Conservation (phyloP, 208 protist genomes). For the Acanthamoeba divionensis region DNA sequence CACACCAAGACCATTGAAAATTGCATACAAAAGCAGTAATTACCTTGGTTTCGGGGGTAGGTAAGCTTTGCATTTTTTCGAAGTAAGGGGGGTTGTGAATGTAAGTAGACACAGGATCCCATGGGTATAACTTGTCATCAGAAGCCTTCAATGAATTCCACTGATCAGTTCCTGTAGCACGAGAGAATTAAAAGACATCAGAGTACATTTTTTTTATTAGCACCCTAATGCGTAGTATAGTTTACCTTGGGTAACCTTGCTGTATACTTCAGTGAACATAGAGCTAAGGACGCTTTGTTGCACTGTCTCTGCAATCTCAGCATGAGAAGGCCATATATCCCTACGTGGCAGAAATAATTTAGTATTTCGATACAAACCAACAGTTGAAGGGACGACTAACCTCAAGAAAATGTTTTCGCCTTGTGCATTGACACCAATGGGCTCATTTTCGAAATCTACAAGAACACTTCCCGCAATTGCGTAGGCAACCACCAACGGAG, state of each 20-base stretch:
- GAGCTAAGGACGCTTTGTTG: constrained; percentile 84
- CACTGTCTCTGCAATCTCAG: constrained; percentile 84
- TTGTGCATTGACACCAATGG: constrained; percentile 80
- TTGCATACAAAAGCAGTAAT: no score
- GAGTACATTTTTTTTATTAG: not conserved
- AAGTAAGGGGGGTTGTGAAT: constrained; percentile 95
- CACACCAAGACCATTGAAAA: not conserved
- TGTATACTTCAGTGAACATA: constrained; percentile 91
- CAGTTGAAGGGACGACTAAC: not conserved
- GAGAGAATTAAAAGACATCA: not conserved
- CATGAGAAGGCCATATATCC: constrained; percentile 94
- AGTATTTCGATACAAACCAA: not conserved
- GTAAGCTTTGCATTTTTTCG: constrained; percentile 70
- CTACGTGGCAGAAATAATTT: not conserved
- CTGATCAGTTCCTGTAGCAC: constrained; percentile 69
- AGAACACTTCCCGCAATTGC: constrained; percentile 90
- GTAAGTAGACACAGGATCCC: constrained; percentile 92
- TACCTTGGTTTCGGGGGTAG: not conserved
- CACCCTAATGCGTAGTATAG: constrained; percentile 57
- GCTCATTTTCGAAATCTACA: constrained; percentile 88
- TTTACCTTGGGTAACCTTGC: constrained; percentile 82
- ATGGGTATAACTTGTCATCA: constrained; percentile 87
- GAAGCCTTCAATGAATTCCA: constrained; percentile 91
- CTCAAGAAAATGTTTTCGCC: constrained; percentile 91
- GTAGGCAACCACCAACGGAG: constrained; percentile 93